Evolutionary conservation across 805 yeast genomes (phyloP).

Genomic region (Scheffersomyces stipitis): DNA sequence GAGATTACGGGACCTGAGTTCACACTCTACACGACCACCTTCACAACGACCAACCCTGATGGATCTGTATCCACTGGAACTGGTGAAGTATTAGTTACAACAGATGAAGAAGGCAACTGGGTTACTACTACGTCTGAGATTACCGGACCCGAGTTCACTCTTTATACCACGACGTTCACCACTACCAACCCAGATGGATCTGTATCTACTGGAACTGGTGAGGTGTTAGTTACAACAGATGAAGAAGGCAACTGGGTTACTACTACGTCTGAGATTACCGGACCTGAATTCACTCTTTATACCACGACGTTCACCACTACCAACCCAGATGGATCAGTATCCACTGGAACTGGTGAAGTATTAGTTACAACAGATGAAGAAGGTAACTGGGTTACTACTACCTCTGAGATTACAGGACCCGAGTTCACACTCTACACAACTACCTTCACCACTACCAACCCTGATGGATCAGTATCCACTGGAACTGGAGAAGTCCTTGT

Average conservation of each 20-base stretch:
- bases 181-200: constrained; percentile 4
- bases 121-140: constrained; percentile 14
- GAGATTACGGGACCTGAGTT: constrained; percentile 2
- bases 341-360: constrained; percentile 18
- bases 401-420: constrained; percentile 5
- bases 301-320: constrained; percentile 17
- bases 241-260: constrained; percentile 14
- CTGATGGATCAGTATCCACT: constrained; percentile 13
- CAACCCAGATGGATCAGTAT: constrained; percentile 11
- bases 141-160: constrained; percentile 3
- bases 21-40: constrained; percentile 7
- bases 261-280: constrained; percentile 13
- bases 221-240: constrained; percentile 17
- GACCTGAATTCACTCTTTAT: constrained; percentile 9
- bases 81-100: constrained; percentile 15
- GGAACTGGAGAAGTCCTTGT: constrained; percentile 18
- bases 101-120: constrained; percentile 15
- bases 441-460: constrained; percentile 14
- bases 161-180: constrained; percentile 4
- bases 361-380: constrained; percentile 14
- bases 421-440: constrained; percentile 16
- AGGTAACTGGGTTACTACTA: constrained; percentile 14
- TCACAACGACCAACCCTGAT: constrained; percentile 4
- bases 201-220: constrained; percentile 8
- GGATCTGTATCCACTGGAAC: constrained; percentile 7